Base-by-base conservation (phyloP, 2,329 filamentous ascomycete genomes). In the Ceratocystiopsis brevicomis region DNA sequence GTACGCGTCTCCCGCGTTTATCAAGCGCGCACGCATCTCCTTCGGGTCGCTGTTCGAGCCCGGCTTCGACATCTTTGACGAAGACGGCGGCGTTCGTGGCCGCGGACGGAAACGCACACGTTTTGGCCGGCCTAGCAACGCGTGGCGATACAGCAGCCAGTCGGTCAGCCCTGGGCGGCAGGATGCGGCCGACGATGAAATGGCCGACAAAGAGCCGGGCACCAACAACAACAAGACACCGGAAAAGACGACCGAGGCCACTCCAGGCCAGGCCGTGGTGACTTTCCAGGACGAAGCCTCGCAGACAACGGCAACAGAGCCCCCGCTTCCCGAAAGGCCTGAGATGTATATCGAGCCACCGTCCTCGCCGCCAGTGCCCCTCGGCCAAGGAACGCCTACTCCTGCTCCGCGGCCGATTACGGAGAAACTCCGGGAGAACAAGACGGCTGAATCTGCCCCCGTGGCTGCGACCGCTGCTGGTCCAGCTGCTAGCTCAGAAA, bases 1-100 rank as follows among this genome's bases (percentile, higher is more conserved):
- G 50, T 90, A 76, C 62, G 66, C 72, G 5, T 92, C 85, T 3
- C 86, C 86, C 0, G 82, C 83, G 0, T 93, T 92, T 51, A 61
- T 84, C 17, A 87, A 81, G 56, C 69, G 79, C 43, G 69, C 73
- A 14, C 68, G 80, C 44, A 62, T 80, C 4, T 86, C 81, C 0
- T 79, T 79, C 44, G 78, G 78, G 1, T 73, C 75, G 0, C 59
- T 80, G 1, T 73, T 79, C 41, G 73, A 81, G 49, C 68, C 68
- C 5, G 68, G 67, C 1, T 69, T 75, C 48, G 77, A 86, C 52
- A 71, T 76, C 4, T 78, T 88, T 14, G 77, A 83, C 46, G 80
- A 81, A 21, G 75, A 81, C 56, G 72, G 71, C 2, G 68, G 67
- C 37, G 62, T 71, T 19, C 68, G 62, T 34, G 73, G 71, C 6